A percentile compares a stretch with the other conserved stretches of the same genome.
These are phyloP conservation scores for Blumeriella jaapii DNA, from an alignment of 2,329 filamentous ascomycete genomes.

Conservation along the genomic window DNA sequence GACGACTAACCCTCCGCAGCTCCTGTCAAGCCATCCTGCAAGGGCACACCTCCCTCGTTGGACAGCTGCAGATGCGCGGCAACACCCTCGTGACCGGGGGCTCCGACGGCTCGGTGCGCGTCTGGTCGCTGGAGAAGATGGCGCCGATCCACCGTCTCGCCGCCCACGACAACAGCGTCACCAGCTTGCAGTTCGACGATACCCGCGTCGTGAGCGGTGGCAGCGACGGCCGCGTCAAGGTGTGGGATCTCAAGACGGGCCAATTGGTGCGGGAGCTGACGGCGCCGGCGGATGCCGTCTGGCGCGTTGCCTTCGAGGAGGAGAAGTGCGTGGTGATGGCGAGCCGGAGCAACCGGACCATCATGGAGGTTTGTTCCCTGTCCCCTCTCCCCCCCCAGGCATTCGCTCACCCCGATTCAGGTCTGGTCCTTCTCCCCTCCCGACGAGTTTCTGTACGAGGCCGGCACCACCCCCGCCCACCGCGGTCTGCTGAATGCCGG, in stretches of 20 bases:
- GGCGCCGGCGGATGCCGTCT: constrained; percentile 85
- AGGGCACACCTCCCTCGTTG: constrained; percentile 92
- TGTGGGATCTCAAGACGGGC: constrained; percentile 92
- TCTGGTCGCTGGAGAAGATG: constrained; percentile 89
- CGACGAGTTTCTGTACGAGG: constrained; percentile 45
- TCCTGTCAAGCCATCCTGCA: constrained; percentile 74
- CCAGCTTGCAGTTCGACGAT: constrained; percentile 93
- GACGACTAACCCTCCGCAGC: constrained; percentile 27
- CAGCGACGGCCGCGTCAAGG: constrained; percentile 94
- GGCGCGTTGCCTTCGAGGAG: constrained; percentile 95
- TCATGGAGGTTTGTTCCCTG: constrained; percentile 75
- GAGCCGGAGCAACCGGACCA: constrained; percentile 69
- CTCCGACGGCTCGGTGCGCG: constrained; percentile 87
- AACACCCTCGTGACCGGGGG: constrained; percentile 93
- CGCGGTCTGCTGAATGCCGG: constrained; percentile 10
- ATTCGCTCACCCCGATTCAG: too few relatives aligned
- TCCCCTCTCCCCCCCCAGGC: neutral
- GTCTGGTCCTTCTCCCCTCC: constrained; percentile 94
- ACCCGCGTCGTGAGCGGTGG: constrained; percentile 91
- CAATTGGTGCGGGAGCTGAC: constrained; percentile 85
- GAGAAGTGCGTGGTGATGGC: constrained; percentile 97
- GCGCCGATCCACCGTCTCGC: constrained; percentile 87
- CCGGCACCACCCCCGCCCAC: constrained; percentile 23
- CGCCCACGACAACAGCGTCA: constrained; percentile 96
- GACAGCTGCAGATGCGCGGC: constrained; percentile 89